Percentiles rank a stretch among this genome's conserved stretches.
phyloP scores from a whole-genome alignment of 192 early-diverging fungal genomes.

The Backusella parvicylindrica region DNA sequence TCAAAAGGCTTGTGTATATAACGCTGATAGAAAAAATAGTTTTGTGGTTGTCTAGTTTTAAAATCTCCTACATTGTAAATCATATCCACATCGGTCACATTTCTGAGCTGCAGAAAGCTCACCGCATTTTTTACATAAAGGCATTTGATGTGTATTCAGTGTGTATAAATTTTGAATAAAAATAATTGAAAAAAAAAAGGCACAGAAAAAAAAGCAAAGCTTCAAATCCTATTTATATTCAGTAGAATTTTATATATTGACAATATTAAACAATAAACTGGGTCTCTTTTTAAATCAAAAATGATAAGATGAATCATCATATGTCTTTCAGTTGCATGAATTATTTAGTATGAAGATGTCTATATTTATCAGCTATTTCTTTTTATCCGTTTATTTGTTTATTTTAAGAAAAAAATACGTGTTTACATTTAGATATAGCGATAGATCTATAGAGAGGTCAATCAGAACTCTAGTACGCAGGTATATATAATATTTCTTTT shows the following conservation, averaged over 20 bases:
- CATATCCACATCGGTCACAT: constrained; percentile 1
- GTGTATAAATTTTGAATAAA: not conserved
- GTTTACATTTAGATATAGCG: not conserved
- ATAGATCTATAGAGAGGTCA: not conserved
- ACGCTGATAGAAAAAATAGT: not conserved
- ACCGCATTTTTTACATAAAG: constrained; percentile 8
- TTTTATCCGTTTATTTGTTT: not conserved
- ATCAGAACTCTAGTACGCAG: not conserved
- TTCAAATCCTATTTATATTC: not conserved
- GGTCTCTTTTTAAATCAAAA: not conserved
- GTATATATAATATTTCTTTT: not conserved
- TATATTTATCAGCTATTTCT: not conserved
- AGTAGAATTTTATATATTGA: not conserved
- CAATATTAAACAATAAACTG: not conserved
- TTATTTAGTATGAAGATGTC: not conserved
- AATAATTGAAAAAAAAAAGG: constrained; percentile 1
- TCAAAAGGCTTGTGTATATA: not conserved
- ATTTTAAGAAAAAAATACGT: not conserved
- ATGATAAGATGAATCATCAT: not conserved
- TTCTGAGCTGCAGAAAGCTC: not conserved
- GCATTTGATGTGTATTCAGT: not conserved
- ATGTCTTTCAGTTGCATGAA: not conserved
- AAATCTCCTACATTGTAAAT: not conserved
- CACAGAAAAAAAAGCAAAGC: not conserved
- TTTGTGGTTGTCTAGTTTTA: not conserved